Evolutionary conservation across 2,329 filamentous ascomycete species (phyloP), one percentile per base, ranked within the genome.

Genomic region (Fusarium anguioides): DNA sequence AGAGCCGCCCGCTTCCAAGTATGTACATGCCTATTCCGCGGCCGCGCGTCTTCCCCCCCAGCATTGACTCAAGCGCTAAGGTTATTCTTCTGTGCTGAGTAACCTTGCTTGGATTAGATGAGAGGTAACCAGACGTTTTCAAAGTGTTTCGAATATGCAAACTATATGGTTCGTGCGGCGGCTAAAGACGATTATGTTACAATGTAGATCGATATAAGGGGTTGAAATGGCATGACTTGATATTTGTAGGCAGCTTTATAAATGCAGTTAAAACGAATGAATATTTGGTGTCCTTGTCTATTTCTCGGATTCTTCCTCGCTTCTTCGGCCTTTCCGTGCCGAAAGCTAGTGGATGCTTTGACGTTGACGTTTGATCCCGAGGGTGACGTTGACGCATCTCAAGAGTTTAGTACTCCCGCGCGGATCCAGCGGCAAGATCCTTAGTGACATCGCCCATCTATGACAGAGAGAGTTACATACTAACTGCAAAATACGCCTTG

Each of bases 311-410:
- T 31, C 18, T 64, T 50, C 64, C 44, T 50, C 41, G 14, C 31
- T 33, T 21, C 29, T 55, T 68, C 66, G 66, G 66, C 46, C 58
- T 56, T 29, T 11, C 42, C 52, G 66, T 60, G 64, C 64, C 64
- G 64, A 36, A 60, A 57, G 51, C 54, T 53, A 46, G 52, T 65
- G 29, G 14, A 7, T 15, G 35, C 53, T 56, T 55, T 72, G 66
- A 73, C 70, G 60, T 58, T 58, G 31, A 37, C 31, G 47, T 48
- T 37, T 33, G 18, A 45, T 29, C 27, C n/a, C 27, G 27, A 29
- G 33, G 39, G 40, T 54, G 59, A 45, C 50, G 68, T 72, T 66
- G 60, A 47, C 66, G 44, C 64, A 60, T 72, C 51, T 44, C 47
- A 18, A 48, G 48, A 66, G 44, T 50, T 39, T 63, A 42, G 46